Evolutionary conservation across 2,329 filamentous ascomycete genomes (phyloP).

Genomic region (Ampelomyces quisqualis): DNA sequence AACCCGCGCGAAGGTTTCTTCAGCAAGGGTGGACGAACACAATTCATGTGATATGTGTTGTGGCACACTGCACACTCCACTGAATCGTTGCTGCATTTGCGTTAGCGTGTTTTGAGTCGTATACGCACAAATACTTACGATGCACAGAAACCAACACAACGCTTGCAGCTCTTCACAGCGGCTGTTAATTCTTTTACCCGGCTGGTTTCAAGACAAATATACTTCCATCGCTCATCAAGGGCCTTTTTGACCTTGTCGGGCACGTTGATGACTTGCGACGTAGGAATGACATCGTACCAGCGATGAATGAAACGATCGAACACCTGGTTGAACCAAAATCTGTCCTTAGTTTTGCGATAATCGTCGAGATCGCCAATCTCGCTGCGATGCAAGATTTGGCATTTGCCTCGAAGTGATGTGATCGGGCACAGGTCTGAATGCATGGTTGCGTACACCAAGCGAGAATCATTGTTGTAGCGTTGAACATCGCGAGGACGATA

Average conservation of each 20-base stretch:
- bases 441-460: slow-evolving; percentile 94
- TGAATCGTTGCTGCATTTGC: slow-evolving; percentile 71
- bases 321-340: slow-evolving; percentile 96
- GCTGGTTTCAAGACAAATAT: slow-evolving; percentile 89
- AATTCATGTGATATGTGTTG: slow-evolving; percentile 98
- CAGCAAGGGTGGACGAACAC: slow-evolving; percentile 83
- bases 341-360: slow-evolving; percentile 81
- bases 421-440: slow-evolving; percentile 95
- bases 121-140: slow-evolving; percentile 60
- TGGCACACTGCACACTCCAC: slow-evolving; percentile 95
- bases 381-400: slow-evolving; percentile 81
- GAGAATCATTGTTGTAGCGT: slow-evolving; percentile 85
- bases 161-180: slow-evolving; percentile 93
- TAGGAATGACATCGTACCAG: slow-evolving; percentile 95
- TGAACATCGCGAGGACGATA: slow-evolving; percentile 96
- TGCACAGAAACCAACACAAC: slow-evolving; percentile 87
- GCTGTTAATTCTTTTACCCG: slow-evolving; percentile 94
- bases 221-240: slow-evolving; percentile 94
- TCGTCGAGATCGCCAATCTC: slow-evolving; percentile 81
- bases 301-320: slow-evolving; percentile 98
- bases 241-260: slow-evolving; percentile 94
- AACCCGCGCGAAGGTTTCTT: slow-evolving; percentile 98
- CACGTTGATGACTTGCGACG: slow-evolving; percentile 90
- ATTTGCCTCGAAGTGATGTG: slow-evolving; percentile 89
- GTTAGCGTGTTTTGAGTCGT: background rate